These are phyloP conservation scores for Colletotrichum tropicicola DNA, from an alignment of 2,329 filamentous ascomycete species.

Conservation along the genomic window DNA sequence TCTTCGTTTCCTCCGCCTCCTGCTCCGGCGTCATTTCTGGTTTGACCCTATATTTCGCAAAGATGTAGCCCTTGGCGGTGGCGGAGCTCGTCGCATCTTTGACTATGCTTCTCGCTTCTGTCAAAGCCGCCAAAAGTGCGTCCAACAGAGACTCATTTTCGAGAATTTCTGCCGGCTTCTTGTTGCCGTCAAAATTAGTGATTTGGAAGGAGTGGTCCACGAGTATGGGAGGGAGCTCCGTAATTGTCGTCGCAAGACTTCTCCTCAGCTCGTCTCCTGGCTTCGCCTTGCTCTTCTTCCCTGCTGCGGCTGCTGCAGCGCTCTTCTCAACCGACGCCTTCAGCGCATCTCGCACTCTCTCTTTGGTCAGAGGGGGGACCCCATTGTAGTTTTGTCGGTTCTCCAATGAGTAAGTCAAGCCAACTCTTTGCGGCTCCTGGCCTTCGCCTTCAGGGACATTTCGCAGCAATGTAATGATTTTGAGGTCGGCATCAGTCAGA, in stretches of 20 bases:
- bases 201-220: constrained; percentile 85
- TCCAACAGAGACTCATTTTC: constrained; percentile 71
- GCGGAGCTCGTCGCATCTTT: constrained; percentile 73
- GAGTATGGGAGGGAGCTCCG: constrained; percentile 87
- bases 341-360: constrained; percentile 76
- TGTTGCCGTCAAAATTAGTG: constrained; percentile 73
- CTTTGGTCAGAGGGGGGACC: constrained; percentile 77
- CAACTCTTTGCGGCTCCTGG: constrained; percentile 84
- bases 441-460: constrained; percentile 83
- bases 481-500: constrained; percentile 84
- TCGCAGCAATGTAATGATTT: constrained; percentile 82
- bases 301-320: constrained; percentile 54
- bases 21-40: constrained; percentile 34
- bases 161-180: constrained; percentile 75
- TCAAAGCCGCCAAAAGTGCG: constrained; percentile 72
- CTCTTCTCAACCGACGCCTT: constrained; percentile 70
- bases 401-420: constrained; percentile 80
- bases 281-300: constrained; percentile 79
- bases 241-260: constrained; percentile 83
- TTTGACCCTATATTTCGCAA: constrained; percentile 70
- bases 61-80: constrained; percentile 83
- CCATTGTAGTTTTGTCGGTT: constrained; percentile 86
- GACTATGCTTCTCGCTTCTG: constrained; percentile 75
- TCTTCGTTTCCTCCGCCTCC: constrained; percentile 46
- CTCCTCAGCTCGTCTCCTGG: constrained; percentile 79